Conservation (phyloP, 441 rosid species). For the Isatis lusitanica region DNA sequence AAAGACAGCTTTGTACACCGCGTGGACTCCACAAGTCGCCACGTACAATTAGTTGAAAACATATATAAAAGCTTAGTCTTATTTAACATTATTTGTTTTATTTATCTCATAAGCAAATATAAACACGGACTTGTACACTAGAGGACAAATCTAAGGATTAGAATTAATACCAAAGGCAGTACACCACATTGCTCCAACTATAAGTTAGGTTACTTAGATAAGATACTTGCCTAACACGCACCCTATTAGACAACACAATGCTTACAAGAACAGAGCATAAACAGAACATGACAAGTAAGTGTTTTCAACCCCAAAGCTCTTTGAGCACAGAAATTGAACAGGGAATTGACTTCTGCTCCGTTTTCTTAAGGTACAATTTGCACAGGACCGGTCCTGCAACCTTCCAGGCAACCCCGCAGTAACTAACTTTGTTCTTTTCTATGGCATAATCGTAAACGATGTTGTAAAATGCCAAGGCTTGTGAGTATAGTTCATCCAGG, state of each 20-base stretch:
- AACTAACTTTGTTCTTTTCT: accelerated
- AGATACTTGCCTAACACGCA: not conserved
- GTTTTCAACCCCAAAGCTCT: slow-evolving; percentile 37
- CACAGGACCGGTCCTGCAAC: slow-evolving; percentile 70
- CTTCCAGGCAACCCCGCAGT: slow-evolving; percentile 67
- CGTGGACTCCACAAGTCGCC: not conserved
- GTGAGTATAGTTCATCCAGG: slow-evolving; percentile 40
- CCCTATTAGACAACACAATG: not conserved
- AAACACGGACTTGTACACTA: not conserved
- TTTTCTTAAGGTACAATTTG: slow-evolving; percentile 28
- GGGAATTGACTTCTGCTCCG: slow-evolving; percentile 18
- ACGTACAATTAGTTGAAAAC: too few relatives aligned
- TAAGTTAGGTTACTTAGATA: not conserved
- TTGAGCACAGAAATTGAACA: slow-evolving; percentile 41
- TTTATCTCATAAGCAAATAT: not conserved
- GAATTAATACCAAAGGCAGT: not conserved
- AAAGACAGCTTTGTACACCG: slow-evolving; percentile 29
- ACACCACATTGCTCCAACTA: not conserved
- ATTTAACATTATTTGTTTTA: too few relatives aligned
- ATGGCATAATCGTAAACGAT: slow-evolving; percentile 48
- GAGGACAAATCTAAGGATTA: not conserved
- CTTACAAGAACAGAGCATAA: not conserved
- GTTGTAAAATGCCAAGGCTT: slow-evolving; percentile 61
- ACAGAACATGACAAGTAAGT: not conserved
- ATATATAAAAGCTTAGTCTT: too few relatives aligned